Evolutionary conservation across 345 rosid species (phyloP).

Genomic region (Gossypium ekmanianum): DNA sequence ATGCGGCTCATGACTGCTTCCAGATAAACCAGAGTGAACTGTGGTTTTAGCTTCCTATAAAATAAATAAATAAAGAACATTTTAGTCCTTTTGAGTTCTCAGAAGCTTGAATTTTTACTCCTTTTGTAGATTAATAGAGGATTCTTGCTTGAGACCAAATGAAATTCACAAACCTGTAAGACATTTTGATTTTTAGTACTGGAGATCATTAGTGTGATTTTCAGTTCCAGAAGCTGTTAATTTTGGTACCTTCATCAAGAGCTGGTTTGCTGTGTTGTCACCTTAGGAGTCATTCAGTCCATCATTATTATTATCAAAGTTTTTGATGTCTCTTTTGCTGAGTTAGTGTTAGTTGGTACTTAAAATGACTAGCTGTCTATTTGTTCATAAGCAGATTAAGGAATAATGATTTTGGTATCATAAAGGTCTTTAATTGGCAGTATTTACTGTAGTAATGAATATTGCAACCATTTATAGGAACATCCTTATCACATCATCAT

Average conservation of each 20-base stretch:
- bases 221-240: neutral
- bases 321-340: neutral
- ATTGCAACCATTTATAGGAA: neutral
- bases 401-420: neutral
- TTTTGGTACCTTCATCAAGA: neutral
- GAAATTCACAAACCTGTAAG: neutral
- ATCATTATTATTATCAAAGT: neutral
- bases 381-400: neutral
- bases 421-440: neutral
- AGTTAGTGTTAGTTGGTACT: neutral
- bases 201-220: neutral
- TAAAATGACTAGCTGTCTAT: neutral
- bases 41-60: neutral
- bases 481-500: neutral
- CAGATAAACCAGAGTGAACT: neutral
- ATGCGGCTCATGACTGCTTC: neutral
- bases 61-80: neutral
- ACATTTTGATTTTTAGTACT: neutral
- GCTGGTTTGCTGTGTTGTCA: neutral
- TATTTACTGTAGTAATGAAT: neutral
- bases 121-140: neutral
- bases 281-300: slow-evolving; percentile 2
- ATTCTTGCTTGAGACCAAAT: slow-evolving; percentile 5
- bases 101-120: neutral
- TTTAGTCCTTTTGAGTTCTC: neutral